These are phyloP conservation scores for Wickerhamiella bombiphila DNA, from an alignment of 805 yeast species.

Conservation along the genomic window DNA sequence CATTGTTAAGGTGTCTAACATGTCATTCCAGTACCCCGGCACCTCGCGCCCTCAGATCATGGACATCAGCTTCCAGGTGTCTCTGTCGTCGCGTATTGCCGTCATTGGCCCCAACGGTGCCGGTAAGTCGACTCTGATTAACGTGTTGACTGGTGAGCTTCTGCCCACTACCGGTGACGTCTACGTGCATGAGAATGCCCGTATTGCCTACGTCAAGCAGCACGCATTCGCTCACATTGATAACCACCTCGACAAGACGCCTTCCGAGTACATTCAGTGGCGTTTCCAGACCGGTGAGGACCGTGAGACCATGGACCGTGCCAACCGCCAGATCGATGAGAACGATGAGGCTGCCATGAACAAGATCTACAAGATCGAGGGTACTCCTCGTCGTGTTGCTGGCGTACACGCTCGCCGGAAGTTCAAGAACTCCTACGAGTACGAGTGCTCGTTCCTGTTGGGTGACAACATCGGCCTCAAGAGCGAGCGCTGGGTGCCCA, in stretches of 20 bases:
- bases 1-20: constrained; percentile 91
- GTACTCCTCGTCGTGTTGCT: constrained; percentile 93
- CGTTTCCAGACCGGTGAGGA: constrained; percentile 99
- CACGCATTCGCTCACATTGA: constrained; percentile 99
- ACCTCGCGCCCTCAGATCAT: constrained; percentile 86
- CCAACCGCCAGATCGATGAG: constrained; percentile 96
- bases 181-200: constrained; percentile 98
- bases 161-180: constrained; percentile 98
- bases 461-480: constrained; percentile 99
- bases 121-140: constrained; percentile 98
- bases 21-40: constrained; percentile 99
- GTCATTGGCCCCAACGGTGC: constrained; percentile 99
- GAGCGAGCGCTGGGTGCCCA: constrained; percentile 98
- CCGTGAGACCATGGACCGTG: constrained; percentile 99
- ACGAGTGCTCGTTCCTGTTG: constrained; percentile 91
- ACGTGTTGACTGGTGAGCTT: constrained; percentile 98
- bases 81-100: constrained; percentile 98
- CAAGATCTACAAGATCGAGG: constrained; percentile 98
- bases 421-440: constrained; percentile 99
- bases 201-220: constrained; percentile 99
- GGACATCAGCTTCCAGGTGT: constrained; percentile 95
- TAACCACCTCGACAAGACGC: constrained; percentile 97
- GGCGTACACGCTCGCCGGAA: constrained; percentile 95
- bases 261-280: constrained; percentile 99
- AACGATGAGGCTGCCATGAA: constrained; percentile 96